Conservation (phyloP, 257 asterid species). For the Forsythia viridissima region DNA sequence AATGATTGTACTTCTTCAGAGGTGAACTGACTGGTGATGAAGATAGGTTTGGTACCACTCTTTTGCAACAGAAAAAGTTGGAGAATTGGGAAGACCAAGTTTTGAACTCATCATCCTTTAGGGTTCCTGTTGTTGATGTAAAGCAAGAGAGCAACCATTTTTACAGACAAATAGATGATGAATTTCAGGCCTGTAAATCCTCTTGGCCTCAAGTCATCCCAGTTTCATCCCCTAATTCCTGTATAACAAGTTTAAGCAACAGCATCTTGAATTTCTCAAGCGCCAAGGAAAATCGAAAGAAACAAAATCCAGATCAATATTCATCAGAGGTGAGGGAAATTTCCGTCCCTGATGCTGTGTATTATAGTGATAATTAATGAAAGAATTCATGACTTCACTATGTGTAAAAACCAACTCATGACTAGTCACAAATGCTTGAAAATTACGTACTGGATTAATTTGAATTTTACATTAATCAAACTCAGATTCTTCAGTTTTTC, state of each 20-base stretch:
- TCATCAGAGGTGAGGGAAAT: conserved; percentile 53
- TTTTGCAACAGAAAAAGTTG: conserved; percentile 50
- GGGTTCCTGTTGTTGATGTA: conserved; percentile 37
- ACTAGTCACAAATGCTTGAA: too few relatives aligned
- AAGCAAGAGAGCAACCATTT: conserved; percentile 53
- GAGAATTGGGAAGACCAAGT: conserved; percentile 68
- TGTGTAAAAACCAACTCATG: too few relatives aligned
- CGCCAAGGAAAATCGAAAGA: conserved; percentile 32
- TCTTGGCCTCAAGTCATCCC: conserved; percentile 36
- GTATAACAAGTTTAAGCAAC: conserved; percentile 43
- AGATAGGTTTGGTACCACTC: conserved; percentile 38
- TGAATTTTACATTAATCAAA: not conserved
- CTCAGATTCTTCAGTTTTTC: not conserved
- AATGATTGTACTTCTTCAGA: conserved; percentile 32
- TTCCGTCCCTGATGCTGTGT: not conserved
- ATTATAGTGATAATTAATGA: not conserved
- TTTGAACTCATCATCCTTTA: conserved; percentile 45
- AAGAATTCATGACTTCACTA: too few relatives aligned
- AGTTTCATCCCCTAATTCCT: conserved; percentile 50
- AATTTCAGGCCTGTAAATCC: conserved; percentile 31
- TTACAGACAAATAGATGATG: conserved; percentile 32
- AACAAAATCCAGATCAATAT: conserved; percentile 40
- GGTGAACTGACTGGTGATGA: conserved; percentile 48
- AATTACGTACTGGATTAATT: not conserved
- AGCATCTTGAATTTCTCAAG: conserved; percentile 55